Base-by-base conservation (phyloP, 768 basidiomycete species). In the Tylopilus plumbeoviolaceoides region DNA sequence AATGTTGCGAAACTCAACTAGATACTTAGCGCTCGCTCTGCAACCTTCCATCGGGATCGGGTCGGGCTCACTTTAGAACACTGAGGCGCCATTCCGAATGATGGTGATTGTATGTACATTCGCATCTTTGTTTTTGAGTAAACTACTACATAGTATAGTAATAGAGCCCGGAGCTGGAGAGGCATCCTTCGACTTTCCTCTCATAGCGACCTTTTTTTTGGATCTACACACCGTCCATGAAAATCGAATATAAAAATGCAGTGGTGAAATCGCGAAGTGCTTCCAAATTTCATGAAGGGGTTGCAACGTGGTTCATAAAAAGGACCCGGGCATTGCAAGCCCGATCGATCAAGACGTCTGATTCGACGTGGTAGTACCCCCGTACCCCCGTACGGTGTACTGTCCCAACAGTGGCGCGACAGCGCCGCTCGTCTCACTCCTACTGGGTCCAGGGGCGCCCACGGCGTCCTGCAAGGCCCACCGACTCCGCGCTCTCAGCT, bases 401-500 rank as follows among this genome's bases (percentile, higher is more conserved):
- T 27, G 46, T 36, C 59, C 56, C 52, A 65, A 30, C 15, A 65
- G 27, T 5, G 64, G 64, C 5, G 60, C 57, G 10, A 47, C 23
- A 0, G 44, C 25, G 12, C 12, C 15, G 12, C 43, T 15, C 6
- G 15, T 6, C 35, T 17, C 15, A 17, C 6, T 7, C 14, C 33
- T 15, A 5, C n/a, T 18, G 25, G 51, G 38, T 6, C 30, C 46
- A 3, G 48, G n/a, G 4, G 17, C 43, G 4, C 28, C 51, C 11
- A 41, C 23, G n/a, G 3, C 48, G 18, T 64, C 60, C 38, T 66
- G 64, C 25, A 47, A 57, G 20, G 64, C 64, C 64, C 64, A 66
- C n/a, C 54, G 56, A 54, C 64, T 66, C 17, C 7, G 50, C 8
- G 52, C 64, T 20, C 64, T 57, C 33, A 66, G 30, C 4, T 44